Conservation (phyloP, 805 yeast genomes). For the Diddensiella santjacobensis region DNA sequence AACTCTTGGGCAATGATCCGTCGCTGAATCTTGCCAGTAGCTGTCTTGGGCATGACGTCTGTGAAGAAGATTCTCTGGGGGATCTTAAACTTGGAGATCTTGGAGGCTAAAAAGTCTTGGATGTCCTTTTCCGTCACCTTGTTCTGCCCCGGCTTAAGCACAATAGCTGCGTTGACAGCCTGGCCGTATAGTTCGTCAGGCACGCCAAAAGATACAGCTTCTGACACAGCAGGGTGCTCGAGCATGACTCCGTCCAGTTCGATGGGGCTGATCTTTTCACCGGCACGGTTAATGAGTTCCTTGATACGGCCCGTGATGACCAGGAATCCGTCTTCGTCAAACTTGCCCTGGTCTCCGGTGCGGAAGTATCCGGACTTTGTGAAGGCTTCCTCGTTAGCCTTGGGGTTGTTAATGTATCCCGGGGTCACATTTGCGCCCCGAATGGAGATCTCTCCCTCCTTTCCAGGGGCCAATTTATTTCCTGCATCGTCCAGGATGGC, state of each 20-base stretch:
- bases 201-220: slow-evolving; percentile 69
- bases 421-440: slow-evolving; percentile 65
- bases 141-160: slow-evolving; percentile 42
- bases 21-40: slow-evolving; percentile 75
- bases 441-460: slow-evolving; percentile 65
- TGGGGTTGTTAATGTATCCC: slow-evolving; percentile 67
- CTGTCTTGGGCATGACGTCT: slow-evolving; percentile 64
- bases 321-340: slow-evolving; percentile 56
- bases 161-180: slow-evolving; percentile 66
- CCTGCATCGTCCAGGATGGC: slow-evolving; percentile 52
- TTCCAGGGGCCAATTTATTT: slow-evolving; percentile 45
- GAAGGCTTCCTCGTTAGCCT: slow-evolving; percentile 66
- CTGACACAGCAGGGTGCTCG: slow-evolving; percentile 59
- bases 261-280: slow-evolving; percentile 72
- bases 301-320: slow-evolving; percentile 66
- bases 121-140: slow-evolving; percentile 42
- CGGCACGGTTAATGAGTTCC: slow-evolving; percentile 73
- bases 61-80: slow-evolving; percentile 58
- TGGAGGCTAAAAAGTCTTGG: slow-evolving; percentile 41
- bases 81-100: slow-evolving; percentile 55
- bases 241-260: slow-evolving; percentile 62
- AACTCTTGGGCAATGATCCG: slow-evolving; percentile 53
- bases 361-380: slow-evolving; percentile 61
- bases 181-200: slow-evolving; percentile 68
- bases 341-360: slow-evolving; percentile 73